Conservation (phyloP, 2,329 filamentous ascomycete species). For the Sarocladium strictum region DNA sequence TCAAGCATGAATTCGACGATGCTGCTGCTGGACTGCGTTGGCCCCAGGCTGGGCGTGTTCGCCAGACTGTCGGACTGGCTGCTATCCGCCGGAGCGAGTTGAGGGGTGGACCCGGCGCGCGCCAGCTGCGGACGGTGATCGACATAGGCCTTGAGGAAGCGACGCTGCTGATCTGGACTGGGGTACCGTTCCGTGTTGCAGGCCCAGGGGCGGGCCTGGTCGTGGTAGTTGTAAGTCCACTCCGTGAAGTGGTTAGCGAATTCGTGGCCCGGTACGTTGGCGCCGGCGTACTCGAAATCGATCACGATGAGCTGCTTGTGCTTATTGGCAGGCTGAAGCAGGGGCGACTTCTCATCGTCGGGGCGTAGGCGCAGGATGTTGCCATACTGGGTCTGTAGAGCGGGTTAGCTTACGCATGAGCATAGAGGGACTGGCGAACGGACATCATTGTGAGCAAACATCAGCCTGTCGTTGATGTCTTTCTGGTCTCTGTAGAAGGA, state of each 20-base stretch:
- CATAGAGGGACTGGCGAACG: not conserved
- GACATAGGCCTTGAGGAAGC: constrained; percentile 82
- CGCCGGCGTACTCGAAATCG: constrained; percentile 94
- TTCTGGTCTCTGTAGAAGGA: constrained; percentile 62
- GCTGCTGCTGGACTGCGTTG: constrained; percentile 39
- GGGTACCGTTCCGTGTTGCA: constrained; percentile 71
- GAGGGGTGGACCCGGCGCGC: constrained; percentile 45
- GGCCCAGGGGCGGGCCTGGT: constrained; percentile 55
- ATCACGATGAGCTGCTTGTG: constrained; percentile 97
- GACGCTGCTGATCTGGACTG: constrained; percentile 69
- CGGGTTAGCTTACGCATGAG: constrained; percentile 10
- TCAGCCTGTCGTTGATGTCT: constrained; percentile 65
- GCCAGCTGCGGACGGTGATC: constrained; percentile 68
- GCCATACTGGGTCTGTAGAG: constrained; percentile 82
- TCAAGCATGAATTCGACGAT: constrained; percentile 78
- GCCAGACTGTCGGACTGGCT: constrained; percentile 20
- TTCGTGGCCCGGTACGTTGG: constrained; percentile 79
- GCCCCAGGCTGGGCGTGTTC: constrained; percentile 27
- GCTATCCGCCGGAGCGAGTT: constrained; percentile 38
- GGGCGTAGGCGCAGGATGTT: constrained; percentile 77
- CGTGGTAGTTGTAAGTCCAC: constrained; percentile 98
- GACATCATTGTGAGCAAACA: constrained; percentile 98
- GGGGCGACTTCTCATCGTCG: constrained; percentile 70
- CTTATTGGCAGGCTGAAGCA: constrained; percentile 82
- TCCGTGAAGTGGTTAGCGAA: constrained; percentile 98